Evolutionary conservation across 495 filamentous ascomycete species (phyloP).

Genomic region (Penicillium daleae): DNA sequence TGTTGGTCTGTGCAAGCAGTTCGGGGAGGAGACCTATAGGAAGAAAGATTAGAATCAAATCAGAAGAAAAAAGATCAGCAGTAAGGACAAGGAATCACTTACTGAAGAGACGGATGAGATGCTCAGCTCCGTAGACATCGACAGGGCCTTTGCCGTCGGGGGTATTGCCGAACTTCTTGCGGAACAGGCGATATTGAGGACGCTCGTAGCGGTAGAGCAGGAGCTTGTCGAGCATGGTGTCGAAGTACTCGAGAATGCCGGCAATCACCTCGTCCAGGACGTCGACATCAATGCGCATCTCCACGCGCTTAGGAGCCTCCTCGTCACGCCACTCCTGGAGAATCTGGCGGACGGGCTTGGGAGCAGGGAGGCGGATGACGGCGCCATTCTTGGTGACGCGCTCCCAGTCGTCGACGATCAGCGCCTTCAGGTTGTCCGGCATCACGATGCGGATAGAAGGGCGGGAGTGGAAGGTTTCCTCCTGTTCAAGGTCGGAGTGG

Average conservation of each 20-base stretch:
- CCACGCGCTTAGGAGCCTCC: conserved; percentile 67
- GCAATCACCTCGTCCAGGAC: conserved; percentile 85
- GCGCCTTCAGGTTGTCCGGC: conserved; percentile 83
- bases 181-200: conserved; percentile 75
- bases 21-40: conserved; percentile 84
- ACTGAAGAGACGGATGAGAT: conserved; percentile 87
- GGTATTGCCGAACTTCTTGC: conserved; percentile 60
- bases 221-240: conserved; percentile 80
- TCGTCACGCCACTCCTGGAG: conserved; percentile 74
- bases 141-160: conserved; percentile 63
- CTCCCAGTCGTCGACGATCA: conserved; percentile 98
- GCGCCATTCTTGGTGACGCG: conserved; percentile 93
- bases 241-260: conserved; percentile 89
- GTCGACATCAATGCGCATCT: conserved; percentile 66
- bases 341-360: conserved; percentile 73
- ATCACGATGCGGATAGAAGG: conserved; percentile 79
- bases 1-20: conserved; percentile 93
- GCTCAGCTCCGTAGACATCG: conserved; percentile 93
- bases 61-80: background rate
- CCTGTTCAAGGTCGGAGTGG: conserved; percentile 53
- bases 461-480: conserved; percentile 77
- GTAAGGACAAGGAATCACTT: conserved; percentile 33
- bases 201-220: conserved; percentile 93
- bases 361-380: conserved; percentile 80
- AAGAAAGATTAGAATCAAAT: conserved; percentile 18